Base-by-base conservation (phyloP, 2,329 filamentous ascomycete genomes). In the Gliomastix tumulicola region DNA sequence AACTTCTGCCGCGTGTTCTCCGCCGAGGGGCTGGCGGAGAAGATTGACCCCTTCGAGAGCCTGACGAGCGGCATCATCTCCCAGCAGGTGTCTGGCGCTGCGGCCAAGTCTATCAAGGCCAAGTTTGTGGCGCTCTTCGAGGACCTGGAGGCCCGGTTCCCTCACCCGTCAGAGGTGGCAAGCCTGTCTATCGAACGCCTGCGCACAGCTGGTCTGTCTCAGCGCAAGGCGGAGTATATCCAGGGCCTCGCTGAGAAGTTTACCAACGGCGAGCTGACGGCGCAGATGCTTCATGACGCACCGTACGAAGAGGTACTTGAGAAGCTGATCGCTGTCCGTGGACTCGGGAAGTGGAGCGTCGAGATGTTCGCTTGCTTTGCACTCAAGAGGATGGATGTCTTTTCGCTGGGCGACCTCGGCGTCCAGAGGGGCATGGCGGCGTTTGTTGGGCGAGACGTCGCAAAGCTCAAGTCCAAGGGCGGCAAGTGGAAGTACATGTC, bases 401-500 rank as follows among this genome's bases (percentile, higher is more conserved):
- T 97, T 56, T 88, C 83, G 17, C 82, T 87, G 2, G 90, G 92
- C 1, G 90, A 98, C 62, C 63, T 98, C 43, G 92, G 92, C 5
- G 87, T 98, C 32, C 92, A 97, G 74, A 71, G 89, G 51, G 92
- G 92, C 9, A 94, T 96, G 81, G 92, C 92, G 2, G 82, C 84
- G 0, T 89, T 92, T 54, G 71, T 81, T 33, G 92, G 92, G 2
- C 77, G 76, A 41, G 87, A 97, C 55, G 79, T 97, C 17, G 76
- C 69, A 32, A 94, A 90, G 62, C 64, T 96, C 41, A 96, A 94
- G 63, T 68, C 65, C 23, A 80, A 79, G 19, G 82, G 82, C 21
- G 85, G 86, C 31, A 97, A 97, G 66, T 97, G 88, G 83, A 97
- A 97, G 68, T 98, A 97, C 59, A 95, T 97, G 88, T 76, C 74